Conservation (phyloP, 2,329 filamentous ascomycete species). For the Botrytis aclada region DNA sequence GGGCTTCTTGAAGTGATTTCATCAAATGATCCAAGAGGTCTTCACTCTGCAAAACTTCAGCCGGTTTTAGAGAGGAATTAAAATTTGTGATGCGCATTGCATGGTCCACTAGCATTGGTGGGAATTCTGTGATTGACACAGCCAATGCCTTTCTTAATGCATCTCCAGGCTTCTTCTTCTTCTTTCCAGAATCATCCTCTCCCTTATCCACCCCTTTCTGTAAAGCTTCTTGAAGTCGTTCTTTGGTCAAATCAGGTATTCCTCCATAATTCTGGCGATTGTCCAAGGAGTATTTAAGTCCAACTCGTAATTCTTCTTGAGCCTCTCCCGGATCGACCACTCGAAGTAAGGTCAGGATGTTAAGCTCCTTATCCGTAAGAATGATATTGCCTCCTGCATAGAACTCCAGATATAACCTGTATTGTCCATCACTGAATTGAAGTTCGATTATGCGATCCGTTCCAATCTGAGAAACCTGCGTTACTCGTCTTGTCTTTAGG, state of each 20-base stretch:
- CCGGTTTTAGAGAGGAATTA: constrained; percentile 64
- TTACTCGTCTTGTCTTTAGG: constrained; percentile 82
- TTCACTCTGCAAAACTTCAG: constrained; percentile 67
- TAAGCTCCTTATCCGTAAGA: constrained; percentile 79
- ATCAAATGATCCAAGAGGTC: constrained; percentile 64
- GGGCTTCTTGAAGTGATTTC: constrained; percentile 65
- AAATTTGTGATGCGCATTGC: constrained; percentile 68
- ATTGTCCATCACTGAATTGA: constrained; percentile 86
- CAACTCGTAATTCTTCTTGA: constrained; percentile 78
- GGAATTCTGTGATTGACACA: constrained; percentile 81
- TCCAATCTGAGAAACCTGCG: constrained; percentile 77
- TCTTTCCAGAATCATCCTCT: constrained; percentile 55
- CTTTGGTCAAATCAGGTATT: constrained; percentile 69
- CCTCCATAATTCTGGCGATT: constrained; percentile 81
- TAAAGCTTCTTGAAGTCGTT: constrained; percentile 68
- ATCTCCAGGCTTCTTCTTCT: constrained; percentile 71
- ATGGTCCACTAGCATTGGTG: constrained; percentile 85
- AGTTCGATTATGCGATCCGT: constrained; percentile 93
- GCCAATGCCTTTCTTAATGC: constrained; percentile 77
- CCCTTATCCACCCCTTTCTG: constrained; percentile 61
- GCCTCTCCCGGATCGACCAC: constrained; percentile 77
- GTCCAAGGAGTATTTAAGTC: constrained; percentile 73
- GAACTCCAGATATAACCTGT: constrained; percentile 88
- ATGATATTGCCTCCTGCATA: constrained; percentile 96
- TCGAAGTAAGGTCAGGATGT: constrained; percentile 76